Evolutionary conservation across 2,329 filamentous ascomycete genomes (phyloP).

Genomic region (Colletotrichum tabaci): DNA sequence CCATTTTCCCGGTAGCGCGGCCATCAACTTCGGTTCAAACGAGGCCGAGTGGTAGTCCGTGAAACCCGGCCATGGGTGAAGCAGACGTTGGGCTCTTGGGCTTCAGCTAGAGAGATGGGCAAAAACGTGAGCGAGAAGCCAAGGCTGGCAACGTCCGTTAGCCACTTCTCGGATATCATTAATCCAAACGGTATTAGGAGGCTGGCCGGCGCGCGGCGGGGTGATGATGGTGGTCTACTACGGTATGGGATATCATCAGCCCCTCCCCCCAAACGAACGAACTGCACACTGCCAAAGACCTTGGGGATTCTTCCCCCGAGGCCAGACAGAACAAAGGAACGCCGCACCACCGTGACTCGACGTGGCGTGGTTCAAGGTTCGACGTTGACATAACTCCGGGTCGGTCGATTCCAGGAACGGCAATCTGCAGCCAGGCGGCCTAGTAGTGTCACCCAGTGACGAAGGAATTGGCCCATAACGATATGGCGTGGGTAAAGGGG

Average conservation of each 20-base stretch:
- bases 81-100: not conserved
- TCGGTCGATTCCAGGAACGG: slow-evolving; percentile 30
- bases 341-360: slow-evolving; percentile 19
- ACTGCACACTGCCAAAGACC: not conserved
- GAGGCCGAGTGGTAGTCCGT: slow-evolving; percentile 1
- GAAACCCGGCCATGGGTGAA: not conserved
- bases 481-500: slow-evolving; percentile 4
- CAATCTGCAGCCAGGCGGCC: not conserved
- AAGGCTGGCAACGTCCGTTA: not conserved
- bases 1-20: not conserved
- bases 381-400: slow-evolving; percentile 19
- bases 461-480: not conserved
- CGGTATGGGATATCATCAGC: slow-evolving; percentile 21
- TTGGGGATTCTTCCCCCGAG: not conserved
- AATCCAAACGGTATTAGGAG: too few species aligned
- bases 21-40: not conserved
- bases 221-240: not conserved
- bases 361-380: slow-evolving; percentile 35
- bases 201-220: too few species aligned
- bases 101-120: not conserved
- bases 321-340: slow-evolving; percentile 34
- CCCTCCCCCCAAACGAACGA: not conserved
- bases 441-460: slow-evolving; percentile 14
- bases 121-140: not conserved
- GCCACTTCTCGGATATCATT: not conserved